Base-by-base conservation (phyloP, 352 stramenopile species). In the Globisporangium takayamanum region DNA sequence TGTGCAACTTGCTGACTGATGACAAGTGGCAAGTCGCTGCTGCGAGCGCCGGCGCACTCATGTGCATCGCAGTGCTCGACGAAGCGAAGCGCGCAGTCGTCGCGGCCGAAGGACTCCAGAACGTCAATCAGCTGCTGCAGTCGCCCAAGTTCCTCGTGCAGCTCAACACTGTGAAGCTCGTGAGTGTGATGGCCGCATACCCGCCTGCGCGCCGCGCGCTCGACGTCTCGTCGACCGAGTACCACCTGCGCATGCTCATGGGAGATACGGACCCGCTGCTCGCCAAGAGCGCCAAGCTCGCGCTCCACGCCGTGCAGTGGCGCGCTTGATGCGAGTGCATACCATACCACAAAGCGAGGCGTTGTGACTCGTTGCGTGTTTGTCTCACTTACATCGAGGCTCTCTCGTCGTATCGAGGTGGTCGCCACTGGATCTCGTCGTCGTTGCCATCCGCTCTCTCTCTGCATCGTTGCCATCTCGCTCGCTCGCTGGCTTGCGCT, bases 1-100 rank as follows among this genome's bases (percentile, higher is more conserved):
- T 92, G 15, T 88, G 78, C 57, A 63, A 57, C 20, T 44, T 90
- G 57, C 71, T 92, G 48, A 73, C 67, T 12, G 76, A 92, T 51
- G 18, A 63, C 30, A 66, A 79, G 30, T 86, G 76, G 76, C 59
- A 80, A n/a, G 78, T 89, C 33, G 66, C 63, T 11, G 69, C 72
- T 0, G 72, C 78, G 16, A 76, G 70, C 49, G 72, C 76, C 0
- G 78, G 82, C 5, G 82, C 80, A 45, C 70, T 92, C 59, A 90
- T 89, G 78, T 70, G 63, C 50, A 54, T 92, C 46, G 74, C 76
- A 3, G 73, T 85, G 14, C 47, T 87, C 57, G 80, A 90, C 58
- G 78, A 89, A 28, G 70, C 78, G 22, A 92, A 92, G 74, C 74
- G 76, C 33, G 64, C 72, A 58, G 74, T 92, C 53, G 71, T 90